Percentiles rank a stretch among this genome's conserved stretches.
phyloP scores from a whole-genome alignment of 139 green algal species.

The Edaphochlamys debaryana region DNA sequence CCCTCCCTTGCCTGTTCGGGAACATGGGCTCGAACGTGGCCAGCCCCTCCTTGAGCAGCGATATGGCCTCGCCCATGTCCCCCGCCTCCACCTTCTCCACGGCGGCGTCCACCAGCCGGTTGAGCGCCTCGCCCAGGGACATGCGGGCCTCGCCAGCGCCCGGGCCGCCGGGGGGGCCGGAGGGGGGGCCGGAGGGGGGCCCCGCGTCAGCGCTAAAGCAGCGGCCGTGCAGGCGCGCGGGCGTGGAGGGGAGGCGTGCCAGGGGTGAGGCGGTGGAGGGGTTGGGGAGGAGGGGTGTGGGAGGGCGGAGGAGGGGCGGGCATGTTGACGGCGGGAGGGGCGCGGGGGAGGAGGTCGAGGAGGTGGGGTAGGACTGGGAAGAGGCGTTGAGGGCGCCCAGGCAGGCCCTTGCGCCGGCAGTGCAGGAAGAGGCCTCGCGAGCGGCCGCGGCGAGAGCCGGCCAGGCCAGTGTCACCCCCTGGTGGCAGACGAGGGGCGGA shows the following conservation, averaged over 20 bases:
- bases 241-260: neutral
- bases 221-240: neutral
- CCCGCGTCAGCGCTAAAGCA: neutral
- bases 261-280: neutral
- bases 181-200: no score
- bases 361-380: no score
- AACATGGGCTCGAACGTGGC: slow-evolving; percentile 48
- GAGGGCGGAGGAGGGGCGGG: neutral
- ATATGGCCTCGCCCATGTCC: slow-evolving; percentile 42
- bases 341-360: no score
- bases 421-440: neutral
- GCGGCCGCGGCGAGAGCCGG: neutral
- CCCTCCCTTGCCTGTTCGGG: slow-evolving; percentile 52
- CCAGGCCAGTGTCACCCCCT: slow-evolving; percentile 9
- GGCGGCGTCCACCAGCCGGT: slow-evolving; percentile 55
- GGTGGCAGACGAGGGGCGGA: no score
- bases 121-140: slow-evolving; percentile 46
- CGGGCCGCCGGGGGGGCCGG: neutral
- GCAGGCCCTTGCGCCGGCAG: neutral
- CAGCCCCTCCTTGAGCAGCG: slow-evolving; percentile 61
- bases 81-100: slow-evolving; percentile 53
- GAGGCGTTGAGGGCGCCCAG: neutral
- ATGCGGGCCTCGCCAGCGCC: slow-evolving; percentile 27
- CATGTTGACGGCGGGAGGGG: no score
- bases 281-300: neutral